phyloP scores from a whole-genome alignment of 352 stramenopile genomes.

The Plasmopara halstedii region DNA sequence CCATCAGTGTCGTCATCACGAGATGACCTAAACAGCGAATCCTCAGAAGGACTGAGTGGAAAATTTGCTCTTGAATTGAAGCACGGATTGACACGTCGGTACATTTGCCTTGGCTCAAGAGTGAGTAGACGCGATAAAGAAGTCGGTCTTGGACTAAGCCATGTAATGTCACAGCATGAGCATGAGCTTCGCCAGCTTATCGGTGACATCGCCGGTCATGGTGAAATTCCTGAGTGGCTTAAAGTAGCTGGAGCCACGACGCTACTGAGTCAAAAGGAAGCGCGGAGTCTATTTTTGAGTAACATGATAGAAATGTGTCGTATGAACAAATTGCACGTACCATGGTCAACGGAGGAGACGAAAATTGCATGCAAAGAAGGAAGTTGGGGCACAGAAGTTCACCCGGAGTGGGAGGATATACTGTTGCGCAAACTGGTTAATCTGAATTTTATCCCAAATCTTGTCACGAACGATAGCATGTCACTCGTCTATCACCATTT shows the following conservation, averaged over 20 bases:
- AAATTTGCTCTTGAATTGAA: conserved; percentile 85
- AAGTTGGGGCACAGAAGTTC: conserved; percentile 72
- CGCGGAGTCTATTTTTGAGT: conserved; percentile 69
- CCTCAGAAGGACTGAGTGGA: conserved; percentile 52
- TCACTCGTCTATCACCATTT: conserved; percentile 67
- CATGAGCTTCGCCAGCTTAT: conserved; percentile 66
- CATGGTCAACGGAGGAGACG: conserved; percentile 83
- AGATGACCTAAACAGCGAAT: conserved; percentile 29
- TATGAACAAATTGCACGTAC: conserved; percentile 84
- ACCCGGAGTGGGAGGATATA: conserved; percentile 79
- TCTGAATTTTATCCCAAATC: conserved; percentile 71
- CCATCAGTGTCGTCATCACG: conserved; percentile 65
- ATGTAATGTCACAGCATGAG: conserved; percentile 43
- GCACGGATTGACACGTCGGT: conserved; percentile 68
- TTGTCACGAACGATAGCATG: conserved; percentile 72
- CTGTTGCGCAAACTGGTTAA: conserved; percentile 75
- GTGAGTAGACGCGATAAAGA: conserved; percentile 65
- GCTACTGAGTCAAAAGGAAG: conserved; percentile 68
- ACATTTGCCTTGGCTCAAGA: conserved; percentile 57
- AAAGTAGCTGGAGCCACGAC: conserved; percentile 66
- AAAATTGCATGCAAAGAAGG: conserved; percentile 82
- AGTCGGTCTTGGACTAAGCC: conserved; percentile 61
- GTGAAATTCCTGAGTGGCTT: conserved; percentile 53
- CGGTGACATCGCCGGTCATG: conserved; percentile 60
- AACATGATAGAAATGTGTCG: conserved; percentile 86